Evolutionary conservation across 1,284 basidiomycete species (phyloP).

Genomic region (Cryptococcus neoformans): DNA sequence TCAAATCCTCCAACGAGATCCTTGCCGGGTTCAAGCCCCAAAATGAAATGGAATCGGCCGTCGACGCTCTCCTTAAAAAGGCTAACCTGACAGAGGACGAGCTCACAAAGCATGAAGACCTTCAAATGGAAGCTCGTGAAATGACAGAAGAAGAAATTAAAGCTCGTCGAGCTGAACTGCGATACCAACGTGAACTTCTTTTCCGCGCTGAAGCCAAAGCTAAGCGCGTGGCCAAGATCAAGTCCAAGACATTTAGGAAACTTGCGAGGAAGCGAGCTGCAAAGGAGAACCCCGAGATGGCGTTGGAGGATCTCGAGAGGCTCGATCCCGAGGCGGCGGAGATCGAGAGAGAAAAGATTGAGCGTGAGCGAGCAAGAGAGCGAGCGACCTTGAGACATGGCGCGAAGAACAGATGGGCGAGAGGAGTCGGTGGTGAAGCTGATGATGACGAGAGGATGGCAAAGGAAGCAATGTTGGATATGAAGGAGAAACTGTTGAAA

Average conservation of each 20-base stretch:
- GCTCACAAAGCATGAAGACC: slow-evolving; percentile 69
- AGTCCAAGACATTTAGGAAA: slow-evolving; percentile 88
- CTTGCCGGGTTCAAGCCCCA: slow-evolving; percentile 67
- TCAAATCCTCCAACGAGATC: slow-evolving; percentile 44
- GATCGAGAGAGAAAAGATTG: slow-evolving; percentile 63
- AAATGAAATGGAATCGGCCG: slow-evolving; percentile 72
- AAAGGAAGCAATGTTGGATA: slow-evolving; percentile 58
- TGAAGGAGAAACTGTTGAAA: slow-evolving; percentile 72
- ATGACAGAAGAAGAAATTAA: slow-evolving; percentile 79
- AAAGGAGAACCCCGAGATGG: slow-evolving; percentile 31
- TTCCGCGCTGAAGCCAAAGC: slow-evolving; percentile 92
- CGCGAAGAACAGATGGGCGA: slow-evolving; percentile 58
- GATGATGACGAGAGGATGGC: slow-evolving; percentile 35
- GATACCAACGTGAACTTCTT: slow-evolving; percentile 87
- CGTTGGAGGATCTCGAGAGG: slow-evolving; percentile 53
- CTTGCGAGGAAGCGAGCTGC: slow-evolving; percentile 74
- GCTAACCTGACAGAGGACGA: slow-evolving; percentile 79
- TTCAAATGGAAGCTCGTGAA: slow-evolving; percentile 66
- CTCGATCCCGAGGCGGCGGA: slow-evolving; percentile 57
- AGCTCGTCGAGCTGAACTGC: slow-evolving; percentile 72
- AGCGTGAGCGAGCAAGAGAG: slow-evolving; percentile 75
- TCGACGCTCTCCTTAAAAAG: slow-evolving; percentile 69
- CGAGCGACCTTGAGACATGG: slow-evolving; percentile 79
- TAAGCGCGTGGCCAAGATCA: slow-evolving; percentile 89
- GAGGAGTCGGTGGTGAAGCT: slow-evolving; percentile 29